Base-by-base conservation (phyloP, 2,329 filamentous ascomycete species). In the Dactylellina parvicollis region DNA sequence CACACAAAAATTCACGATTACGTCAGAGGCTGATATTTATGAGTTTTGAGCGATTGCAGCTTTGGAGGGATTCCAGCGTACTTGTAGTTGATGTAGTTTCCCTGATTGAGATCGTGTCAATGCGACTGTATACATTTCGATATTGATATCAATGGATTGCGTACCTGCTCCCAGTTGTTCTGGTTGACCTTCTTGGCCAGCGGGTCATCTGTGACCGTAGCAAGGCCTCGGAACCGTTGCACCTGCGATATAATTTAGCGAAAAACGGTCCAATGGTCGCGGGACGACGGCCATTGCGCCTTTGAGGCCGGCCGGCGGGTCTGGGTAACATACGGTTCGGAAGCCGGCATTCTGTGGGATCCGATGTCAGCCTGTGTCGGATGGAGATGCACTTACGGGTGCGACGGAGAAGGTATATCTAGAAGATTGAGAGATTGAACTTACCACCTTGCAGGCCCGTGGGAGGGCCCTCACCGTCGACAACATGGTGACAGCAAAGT, bases 11-110 rank as follows among this genome's bases (percentile, higher is more conserved):
- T 74, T 47, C 52, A 59, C 50, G 44, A 50, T 57, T 71, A 76
- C 60, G 60, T 73, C 55, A 75, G 54, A 56, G 42, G 74, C 38
- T 16, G 44, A 76, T 72, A 75, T 80, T 77, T 80, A 38, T 5
- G 12, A 14, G 34, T 77, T 44, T 22, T 46, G 4, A 47, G 24
- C 2, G 12, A 52, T 52, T 54, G 16, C 16, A 16, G 16, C 24
- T n/a, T 54, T 10, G 26, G 30, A 20, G 28, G 18, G 9, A 26
- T 20, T 56, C 7, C 12, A 36, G 34, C 72, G 32, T 83, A 85
- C 83, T 88, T 86, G 83, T 99, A 99, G 87, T 97, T 96, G 87
- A 98, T 96, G 86, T 92, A 97, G 87, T 96, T 95, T 83, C 87
- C 88, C 83, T 85, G 50, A 52, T n/a, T n/a, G 28, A 61, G 61